phyloP scores from a whole-genome alignment of 208 protist genomes.

The Crithidia sp. region DNA sequence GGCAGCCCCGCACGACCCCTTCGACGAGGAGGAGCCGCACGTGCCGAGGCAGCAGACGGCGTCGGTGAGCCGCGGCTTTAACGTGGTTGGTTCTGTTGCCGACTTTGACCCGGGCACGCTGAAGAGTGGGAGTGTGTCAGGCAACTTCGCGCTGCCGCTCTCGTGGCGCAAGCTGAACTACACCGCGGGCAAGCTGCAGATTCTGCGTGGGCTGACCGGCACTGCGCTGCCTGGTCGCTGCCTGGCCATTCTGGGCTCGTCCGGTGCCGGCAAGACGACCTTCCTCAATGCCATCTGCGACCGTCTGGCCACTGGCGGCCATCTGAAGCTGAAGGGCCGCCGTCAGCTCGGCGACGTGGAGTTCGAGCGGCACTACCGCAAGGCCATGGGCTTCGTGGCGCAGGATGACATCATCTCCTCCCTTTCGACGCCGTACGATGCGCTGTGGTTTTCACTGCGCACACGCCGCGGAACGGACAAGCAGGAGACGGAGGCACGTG shows the following conservation, averaged over 20 bases:
- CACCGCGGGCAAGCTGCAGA: constrained; percentile 42
- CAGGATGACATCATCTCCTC: constrained; percentile 85
- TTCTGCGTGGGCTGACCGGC: constrained; percentile 74
- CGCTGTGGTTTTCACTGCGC: constrained; percentile 79
- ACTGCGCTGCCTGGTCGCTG: constrained; percentile 71
- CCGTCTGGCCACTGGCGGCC: constrained; percentile 43
- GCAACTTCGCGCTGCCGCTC: constrained; percentile 56
- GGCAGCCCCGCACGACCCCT: neutral
- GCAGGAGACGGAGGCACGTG: constrained; percentile 52
- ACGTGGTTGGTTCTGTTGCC: constrained; percentile 47
- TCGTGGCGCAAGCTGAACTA: constrained; percentile 81
- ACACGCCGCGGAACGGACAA: constrained; percentile 53
- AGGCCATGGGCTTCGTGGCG: constrained; percentile 76
- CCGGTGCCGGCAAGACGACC: constrained; percentile 82
- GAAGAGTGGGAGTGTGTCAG: constrained; percentile 36
- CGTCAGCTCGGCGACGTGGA: constrained; percentile 71
- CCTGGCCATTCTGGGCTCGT: constrained; percentile 86
- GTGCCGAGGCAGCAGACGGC: neutral
- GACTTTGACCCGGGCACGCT: constrained; percentile 52
- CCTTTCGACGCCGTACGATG: constrained; percentile 65
- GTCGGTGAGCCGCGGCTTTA: constrained; percentile 29
- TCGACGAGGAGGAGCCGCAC: neutral
- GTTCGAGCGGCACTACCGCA: constrained; percentile 63
- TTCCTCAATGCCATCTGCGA: constrained; percentile 78
- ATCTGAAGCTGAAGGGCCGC: constrained; percentile 51